Conservation (phyloP, 1,139 yeast species). For the Yamadazyma trypodendri region DNA sequence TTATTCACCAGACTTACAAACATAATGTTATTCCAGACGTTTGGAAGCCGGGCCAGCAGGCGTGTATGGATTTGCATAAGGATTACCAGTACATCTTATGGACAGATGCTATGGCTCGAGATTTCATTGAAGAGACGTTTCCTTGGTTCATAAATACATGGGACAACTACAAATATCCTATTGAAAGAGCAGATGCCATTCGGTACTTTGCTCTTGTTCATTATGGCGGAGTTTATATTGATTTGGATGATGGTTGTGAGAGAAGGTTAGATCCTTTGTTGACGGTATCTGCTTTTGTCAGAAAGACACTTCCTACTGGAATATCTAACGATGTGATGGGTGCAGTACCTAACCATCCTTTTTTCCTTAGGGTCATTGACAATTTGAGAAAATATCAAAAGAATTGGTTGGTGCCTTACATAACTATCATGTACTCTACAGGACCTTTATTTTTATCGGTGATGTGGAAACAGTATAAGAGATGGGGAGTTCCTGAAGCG, state of each 20-base stretch:
- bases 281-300: slow-evolving; percentile 78
- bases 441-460: slow-evolving; percentile 89
- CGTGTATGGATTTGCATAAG: slow-evolving; percentile 75
- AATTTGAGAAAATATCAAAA: slow-evolving; percentile 60
- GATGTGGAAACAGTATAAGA: slow-evolving; percentile 81
- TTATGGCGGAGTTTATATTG: slow-evolving; percentile 89
- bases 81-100: slow-evolving; percentile 85
- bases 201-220: slow-evolving; percentile 80
- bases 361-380: slow-evolving; percentile 69
- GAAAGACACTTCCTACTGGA: slow-evolving; percentile 89
- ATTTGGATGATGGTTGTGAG: slow-evolving; percentile 85
- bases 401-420: slow-evolving; percentile 80
- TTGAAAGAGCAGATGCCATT: slow-evolving; percentile 90
- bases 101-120: slow-evolving; percentile 85
- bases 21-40: slow-evolving; percentile 71
- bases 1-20: slow-evolving; percentile 92
- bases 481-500: slow-evolving; percentile 70
- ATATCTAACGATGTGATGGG: slow-evolving; percentile 95
- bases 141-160: slow-evolving; percentile 85
- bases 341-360: slow-evolving; percentile 81
- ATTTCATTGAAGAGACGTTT: slow-evolving; percentile 73
- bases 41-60: slow-evolving; percentile 78
- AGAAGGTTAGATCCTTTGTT: slow-evolving; percentile 76
- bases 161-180: slow-evolving; percentile 76
- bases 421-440: slow-evolving; percentile 91